Conservation (phyloP, 805 yeast genomes). For the Hanseniaspora vineae region DNA sequence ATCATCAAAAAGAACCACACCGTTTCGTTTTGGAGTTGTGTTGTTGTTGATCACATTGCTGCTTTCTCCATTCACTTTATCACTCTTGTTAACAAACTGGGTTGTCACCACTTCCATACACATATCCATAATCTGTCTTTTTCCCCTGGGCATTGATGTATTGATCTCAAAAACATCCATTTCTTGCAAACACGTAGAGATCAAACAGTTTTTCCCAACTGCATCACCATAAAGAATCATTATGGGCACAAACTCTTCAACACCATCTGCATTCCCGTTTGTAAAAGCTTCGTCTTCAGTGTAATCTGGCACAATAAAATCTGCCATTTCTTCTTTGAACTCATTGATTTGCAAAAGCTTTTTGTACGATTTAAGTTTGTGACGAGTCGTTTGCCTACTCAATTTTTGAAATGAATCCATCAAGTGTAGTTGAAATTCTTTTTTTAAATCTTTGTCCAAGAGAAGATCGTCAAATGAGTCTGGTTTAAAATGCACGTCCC, state of each 20-base stretch:
- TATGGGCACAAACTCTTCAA: slow-evolving; percentile 40
- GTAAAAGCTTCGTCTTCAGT: not conserved
- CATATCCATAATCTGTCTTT: slow-evolving; percentile 51
- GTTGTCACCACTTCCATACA: slow-evolving; percentile 77
- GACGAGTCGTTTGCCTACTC: slow-evolving; percentile 24
- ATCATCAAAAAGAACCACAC: slow-evolving; percentile 72
- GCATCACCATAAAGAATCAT: slow-evolving; percentile 62
- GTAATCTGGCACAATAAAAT: slow-evolving; percentile 24
- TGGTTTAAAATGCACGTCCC: slow-evolving; percentile 19
- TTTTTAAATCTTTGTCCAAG: slow-evolving; percentile 13
- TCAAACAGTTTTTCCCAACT: slow-evolving; percentile 63
- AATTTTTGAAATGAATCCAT: slow-evolving; percentile 21
- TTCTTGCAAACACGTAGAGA: slow-evolving; percentile 53
- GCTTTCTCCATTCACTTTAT: slow-evolving; percentile 4
- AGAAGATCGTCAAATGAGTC: slow-evolving; percentile 18
- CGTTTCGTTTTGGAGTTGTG: slow-evolving; percentile 32
- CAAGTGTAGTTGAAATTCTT: slow-evolving; percentile 21
- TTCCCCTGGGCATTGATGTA: slow-evolving; percentile 58
- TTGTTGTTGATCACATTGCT: slow-evolving; percentile 8
- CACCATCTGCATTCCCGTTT: slow-evolving; percentile 2
- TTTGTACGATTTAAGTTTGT: slow-evolving; percentile 15
- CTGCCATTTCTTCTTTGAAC: slow-evolving; percentile 16
- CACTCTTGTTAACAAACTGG: slow-evolving; percentile 48
- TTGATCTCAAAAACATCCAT: slow-evolving; percentile 66
- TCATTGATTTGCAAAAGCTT: slow-evolving; percentile 9